phyloP scores from a whole-genome alignment of 2,329 filamentous ascomycete genomes.

The Annulohypoxylon truncatum region DNA sequence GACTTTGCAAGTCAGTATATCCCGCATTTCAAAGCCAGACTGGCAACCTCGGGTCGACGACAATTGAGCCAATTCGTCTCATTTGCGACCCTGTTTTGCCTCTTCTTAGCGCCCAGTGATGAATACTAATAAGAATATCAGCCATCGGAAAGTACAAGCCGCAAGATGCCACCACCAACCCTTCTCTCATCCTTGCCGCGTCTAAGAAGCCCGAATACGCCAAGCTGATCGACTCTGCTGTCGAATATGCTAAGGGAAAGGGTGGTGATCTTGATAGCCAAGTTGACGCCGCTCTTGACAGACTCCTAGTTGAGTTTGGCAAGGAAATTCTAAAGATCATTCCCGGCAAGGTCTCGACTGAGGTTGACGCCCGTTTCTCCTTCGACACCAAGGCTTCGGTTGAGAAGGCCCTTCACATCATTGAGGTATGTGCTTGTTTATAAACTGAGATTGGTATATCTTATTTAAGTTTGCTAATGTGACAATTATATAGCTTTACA shows the following conservation, averaged over 20 bases:
- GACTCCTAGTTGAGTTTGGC: conserved; percentile 96
- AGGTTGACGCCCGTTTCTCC: conserved; percentile 95
- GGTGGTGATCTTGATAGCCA: conserved; percentile 78
- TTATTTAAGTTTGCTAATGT: conserved; percentile 19
- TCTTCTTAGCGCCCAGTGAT: neutral
- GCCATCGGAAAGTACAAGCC: conserved; percentile 99
- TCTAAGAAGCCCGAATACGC: conserved; percentile 98
- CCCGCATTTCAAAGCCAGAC: conserved; percentile 25
- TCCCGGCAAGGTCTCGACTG: conserved; percentile 97
- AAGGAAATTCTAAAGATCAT: conserved; percentile 97
- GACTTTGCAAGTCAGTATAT: conserved; percentile 79
- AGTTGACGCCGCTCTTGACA: conserved; percentile 91
- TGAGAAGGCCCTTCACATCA: conserved; percentile 96
- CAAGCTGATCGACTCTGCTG: conserved; percentile 86
- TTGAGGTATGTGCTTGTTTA: conserved; percentile 74
- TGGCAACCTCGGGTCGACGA: neutral
- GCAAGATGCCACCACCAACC: conserved; percentile 99
- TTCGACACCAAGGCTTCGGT: conserved; percentile 94
- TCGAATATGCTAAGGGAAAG: conserved; percentile 85
- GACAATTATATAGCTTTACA: conserved; percentile 78
- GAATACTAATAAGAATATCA: conserved; percentile 52
- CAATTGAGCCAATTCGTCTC: neutral
- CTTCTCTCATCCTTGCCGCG: conserved; percentile 96
- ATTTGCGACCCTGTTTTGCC: neutral
- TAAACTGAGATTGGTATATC: neutral